Evolutionary conservation across 495 filamentous ascomycete species (phyloP), one percentile per base, ranked within the genome.

Genomic region (Evansstolkia leycettana): DNA sequence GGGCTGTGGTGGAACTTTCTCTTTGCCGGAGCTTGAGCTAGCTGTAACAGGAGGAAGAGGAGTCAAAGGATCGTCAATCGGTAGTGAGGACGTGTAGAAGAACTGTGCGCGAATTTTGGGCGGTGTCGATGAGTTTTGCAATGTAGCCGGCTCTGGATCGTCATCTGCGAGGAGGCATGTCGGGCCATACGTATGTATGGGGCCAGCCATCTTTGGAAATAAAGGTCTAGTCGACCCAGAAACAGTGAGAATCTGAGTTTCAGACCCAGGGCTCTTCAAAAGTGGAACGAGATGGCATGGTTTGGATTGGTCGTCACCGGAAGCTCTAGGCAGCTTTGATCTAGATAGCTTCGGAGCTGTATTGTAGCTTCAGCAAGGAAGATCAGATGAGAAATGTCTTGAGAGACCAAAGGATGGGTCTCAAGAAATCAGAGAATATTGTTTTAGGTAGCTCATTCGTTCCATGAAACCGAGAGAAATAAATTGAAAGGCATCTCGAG

Each of bases 1-100:
- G 2, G 84, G 84, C n/a, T 78, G 72, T 1, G 82, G 73, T 17
- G 76, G 70, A 17, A 67, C 60, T 37, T 70, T 75, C 15, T 69
- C 54, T 39, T 58, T 53, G 13, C 51, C 47, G 10, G 66, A 52
- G 29, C 64, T 64, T 25, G 72, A 54, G 37, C 72, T 69, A 33
- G 65, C 64, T 13, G 68, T 53, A 13, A 71, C 56, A 19, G 73
- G 62, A 12, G 81, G 76, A 13, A 80, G 52, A 1, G 79, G 69
- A 4, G 80, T 78, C 28, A 89, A 68, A 9, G 84, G 84, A 53
- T 92, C 84, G 52, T 92, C 84, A 48, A 92, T 80, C 26, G 83
- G 75, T 19, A 84, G 63, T 13, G 70, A 64, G 10, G 84, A 87
- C 18, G 73, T 65, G 57, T 89, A 90, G 52, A 89, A 92, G 62